Evolutionary conservation across 179 eudicot genomes (phyloP).

Genomic region (Nepenthes alata): DNA sequence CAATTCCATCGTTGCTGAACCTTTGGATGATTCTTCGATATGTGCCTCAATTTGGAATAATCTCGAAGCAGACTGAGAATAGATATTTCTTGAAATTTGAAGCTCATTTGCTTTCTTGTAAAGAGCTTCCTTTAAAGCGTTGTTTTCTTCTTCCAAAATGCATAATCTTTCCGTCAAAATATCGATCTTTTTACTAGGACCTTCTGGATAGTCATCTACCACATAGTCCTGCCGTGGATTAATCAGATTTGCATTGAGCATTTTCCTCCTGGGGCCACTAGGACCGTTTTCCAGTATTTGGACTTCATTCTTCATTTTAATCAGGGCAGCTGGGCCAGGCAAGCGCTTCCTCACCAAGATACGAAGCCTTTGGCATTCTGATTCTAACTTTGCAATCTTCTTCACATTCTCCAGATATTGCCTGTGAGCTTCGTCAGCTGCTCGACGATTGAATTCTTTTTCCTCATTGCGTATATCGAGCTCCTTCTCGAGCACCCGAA

Average conservation of each 20-base stretch:
- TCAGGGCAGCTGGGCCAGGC: conserved; percentile 81
- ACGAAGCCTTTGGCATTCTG: conserved; percentile 84
- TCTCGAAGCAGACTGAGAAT: conserved; percentile 28
- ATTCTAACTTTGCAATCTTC: conserved; percentile 74
- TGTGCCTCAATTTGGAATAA: conserved; percentile 35
- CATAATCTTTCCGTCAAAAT: conserved; percentile 38
- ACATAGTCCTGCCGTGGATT: conserved; percentile 27
- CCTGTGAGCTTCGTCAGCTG: conserved; percentile 56
- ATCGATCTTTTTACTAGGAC: conserved; percentile 32
- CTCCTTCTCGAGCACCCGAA: conserved; percentile 75
- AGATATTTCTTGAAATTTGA: conserved; percentile 30
- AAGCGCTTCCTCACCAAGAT: conserved; percentile 61
- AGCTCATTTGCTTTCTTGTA: conserved; percentile 35
- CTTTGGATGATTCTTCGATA: conserved; percentile 26
- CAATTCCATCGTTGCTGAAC: conserved; percentile 14
- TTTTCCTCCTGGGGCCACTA: conserved; percentile 32
- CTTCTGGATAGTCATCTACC: conserved; percentile 23
- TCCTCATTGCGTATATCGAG: conserved; percentile 84
- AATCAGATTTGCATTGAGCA: conserved; percentile 28
- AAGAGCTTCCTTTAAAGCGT: conserved; percentile 36
- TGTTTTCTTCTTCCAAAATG: conserved; percentile 66
- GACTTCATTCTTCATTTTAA: conserved; percentile 79
- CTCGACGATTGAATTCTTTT: conserved; percentile 53
- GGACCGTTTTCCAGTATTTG: conserved; percentile 39
- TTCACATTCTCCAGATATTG: conserved; percentile 68